Conservation (phyloP, 768 basidiomycete genomes). For the Termitomyces eurrhizus region DNA sequence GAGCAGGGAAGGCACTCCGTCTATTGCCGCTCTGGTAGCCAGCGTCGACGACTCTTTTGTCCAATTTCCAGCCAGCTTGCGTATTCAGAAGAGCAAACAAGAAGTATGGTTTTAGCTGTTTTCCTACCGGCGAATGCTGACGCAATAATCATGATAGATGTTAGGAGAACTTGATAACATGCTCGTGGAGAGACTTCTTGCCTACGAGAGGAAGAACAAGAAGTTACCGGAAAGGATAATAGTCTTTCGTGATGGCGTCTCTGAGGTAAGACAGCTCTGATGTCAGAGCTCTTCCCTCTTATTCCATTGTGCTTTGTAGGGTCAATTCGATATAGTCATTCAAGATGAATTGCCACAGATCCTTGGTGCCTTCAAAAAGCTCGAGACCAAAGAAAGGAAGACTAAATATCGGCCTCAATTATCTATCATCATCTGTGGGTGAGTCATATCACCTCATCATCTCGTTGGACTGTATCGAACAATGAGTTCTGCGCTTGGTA, state of each 20-base stretch:
- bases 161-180: conserved; percentile 60
- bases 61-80: conserved; percentile 73
- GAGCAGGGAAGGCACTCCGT: conserved; percentile 69
- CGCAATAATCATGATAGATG: conserved; percentile 47
- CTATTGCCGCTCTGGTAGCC: conserved; percentile 81
- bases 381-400: conserved; percentile 37
- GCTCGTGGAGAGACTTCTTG: conserved; percentile 64
- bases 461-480: not conserved
- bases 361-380: conserved; percentile 51
- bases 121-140: not conserved
- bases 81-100: conserved; percentile 57
- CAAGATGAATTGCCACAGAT: conserved; percentile 61
- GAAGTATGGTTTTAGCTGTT: conserved; percentile 27
- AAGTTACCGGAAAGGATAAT: conserved; percentile 63
- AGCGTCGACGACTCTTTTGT: conserved; percentile 66
- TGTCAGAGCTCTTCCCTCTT: not conserved
- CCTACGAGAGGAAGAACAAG: conserved; percentile 53
- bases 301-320: conserved; percentile 35
- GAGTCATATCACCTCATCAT: conserved; percentile 6
- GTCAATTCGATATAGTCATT: conserved; percentile 66
- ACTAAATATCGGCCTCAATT: conserved; percentile 55
- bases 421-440: conserved; percentile 76
- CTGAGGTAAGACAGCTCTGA: conserved; percentile 47
- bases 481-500: conserved; percentile 6
- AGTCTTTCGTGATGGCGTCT: conserved; percentile 80